Evolutionary conservation across 2,329 filamentous ascomycete species (phyloP).

Genomic region (Nectriaceae sp.): DNA sequence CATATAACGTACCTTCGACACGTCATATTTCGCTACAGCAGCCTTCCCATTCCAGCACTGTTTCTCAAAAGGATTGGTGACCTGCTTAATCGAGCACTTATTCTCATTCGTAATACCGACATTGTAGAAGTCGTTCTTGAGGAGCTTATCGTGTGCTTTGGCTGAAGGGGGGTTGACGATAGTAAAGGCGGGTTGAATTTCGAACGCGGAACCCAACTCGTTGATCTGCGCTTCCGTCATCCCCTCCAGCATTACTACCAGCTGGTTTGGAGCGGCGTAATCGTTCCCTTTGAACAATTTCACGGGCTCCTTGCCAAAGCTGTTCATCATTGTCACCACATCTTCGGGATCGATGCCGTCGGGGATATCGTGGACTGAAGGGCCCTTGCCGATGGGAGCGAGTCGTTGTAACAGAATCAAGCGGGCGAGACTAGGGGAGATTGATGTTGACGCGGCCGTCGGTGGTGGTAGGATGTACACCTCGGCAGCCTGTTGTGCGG

Average conservation of each 20-base stretch:
- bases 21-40: constrained; percentile 46
- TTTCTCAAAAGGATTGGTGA: constrained; percentile 44
- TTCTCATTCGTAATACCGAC: constrained; percentile 38
- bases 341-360: constrained; percentile 43
- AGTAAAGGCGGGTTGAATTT: constrained; percentile 48
- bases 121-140: constrained; percentile 43
- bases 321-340: constrained; percentile 58
- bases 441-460: constrained; percentile 38
- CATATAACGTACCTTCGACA: constrained; percentile 40
- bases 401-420: constrained; percentile 62
- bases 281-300: constrained; percentile 49
- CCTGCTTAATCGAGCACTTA: constrained; percentile 40
- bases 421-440: constrained; percentile 56
- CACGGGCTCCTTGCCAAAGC: constrained; percentile 55
- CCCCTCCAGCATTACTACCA: constrained; percentile 62
- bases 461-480: constrained; percentile 53
- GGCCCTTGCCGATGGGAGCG: constrained; percentile 47
- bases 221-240: constrained; percentile 49
- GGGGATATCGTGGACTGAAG: constrained; percentile 49
- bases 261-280: constrained; percentile 47
- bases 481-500: constrained; percentile 45
- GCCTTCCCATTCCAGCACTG: constrained; percentile 48
- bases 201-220: constrained; percentile 41
- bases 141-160: constrained; percentile 43
- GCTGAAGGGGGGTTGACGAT: constrained; percentile 48